Percentiles rank a stretch among this genome's conserved stretches.
Evolutionary conservation across 495 filamentous ascomycete species (phyloP).

Genomic region (Aspergillus egyptiacus): DNA sequence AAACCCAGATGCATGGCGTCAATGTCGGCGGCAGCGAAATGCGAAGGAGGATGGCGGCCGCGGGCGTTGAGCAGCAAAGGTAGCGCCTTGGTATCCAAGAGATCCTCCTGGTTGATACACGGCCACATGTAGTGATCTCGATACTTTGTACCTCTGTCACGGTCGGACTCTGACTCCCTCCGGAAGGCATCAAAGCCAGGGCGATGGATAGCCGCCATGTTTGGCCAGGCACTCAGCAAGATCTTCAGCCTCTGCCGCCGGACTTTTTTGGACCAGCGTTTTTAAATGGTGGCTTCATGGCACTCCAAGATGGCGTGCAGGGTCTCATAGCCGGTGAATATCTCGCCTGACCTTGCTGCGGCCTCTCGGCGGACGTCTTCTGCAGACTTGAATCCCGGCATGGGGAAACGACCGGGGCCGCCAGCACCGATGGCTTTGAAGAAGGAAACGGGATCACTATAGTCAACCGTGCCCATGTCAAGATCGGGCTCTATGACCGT

Average conservation of each 20-base stretch:
- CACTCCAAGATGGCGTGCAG: slow-evolving; percentile 17
- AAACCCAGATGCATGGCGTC: slow-evolving; percentile 1
- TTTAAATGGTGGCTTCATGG: slow-evolving; percentile 41
- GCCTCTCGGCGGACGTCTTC: slow-evolving; percentile 1
- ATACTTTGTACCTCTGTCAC: slow-evolving; percentile 8
- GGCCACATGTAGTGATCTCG: slow-evolving; percentile 44
- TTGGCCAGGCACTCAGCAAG: slow-evolving; percentile 40
- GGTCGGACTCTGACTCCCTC: slow-evolving; percentile 11
- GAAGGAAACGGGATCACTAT: too few relatives aligned
- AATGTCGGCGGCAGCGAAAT: slow-evolving; percentile 35
- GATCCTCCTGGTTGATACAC: slow-evolving; percentile 53
- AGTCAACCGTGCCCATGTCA: too few relatives aligned
- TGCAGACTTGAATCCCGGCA: too few relatives aligned
- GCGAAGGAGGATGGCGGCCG: slow-evolving; percentile 35
- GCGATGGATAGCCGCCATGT: slow-evolving; percentile 43
- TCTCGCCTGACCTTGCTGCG: neutral
- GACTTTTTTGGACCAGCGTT: slow-evolving; percentile 47
- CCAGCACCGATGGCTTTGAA: too few relatives aligned
- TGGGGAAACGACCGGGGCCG: too few relatives aligned
- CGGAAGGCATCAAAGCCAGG: slow-evolving; percentile 45
- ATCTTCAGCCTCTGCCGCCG: slow-evolving; percentile 34
- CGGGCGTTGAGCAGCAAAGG: slow-evolving; percentile 40
- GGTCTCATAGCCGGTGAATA: neutral
- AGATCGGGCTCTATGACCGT: too few relatives aligned
- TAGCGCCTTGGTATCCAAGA: slow-evolving; percentile 23